A percentile compares a stretch with the other conserved stretches of the same genome.
Conservation (phyloP, 805 yeast species). For the Ogataea minuta region DNA sequence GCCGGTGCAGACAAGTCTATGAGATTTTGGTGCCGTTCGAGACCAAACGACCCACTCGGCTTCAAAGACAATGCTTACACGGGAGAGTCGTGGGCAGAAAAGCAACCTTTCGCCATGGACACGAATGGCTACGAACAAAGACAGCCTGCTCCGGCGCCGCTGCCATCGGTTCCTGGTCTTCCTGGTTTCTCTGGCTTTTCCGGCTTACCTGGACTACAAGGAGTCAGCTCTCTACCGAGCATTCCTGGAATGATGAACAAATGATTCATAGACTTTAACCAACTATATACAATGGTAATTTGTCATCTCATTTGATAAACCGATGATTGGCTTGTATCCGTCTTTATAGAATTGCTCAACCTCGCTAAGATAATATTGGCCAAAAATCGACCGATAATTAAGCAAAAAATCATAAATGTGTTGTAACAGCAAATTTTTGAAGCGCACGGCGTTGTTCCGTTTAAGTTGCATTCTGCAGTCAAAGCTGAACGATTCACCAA, state of each 20-base stretch:
- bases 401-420: slow-evolving; percentile 33
- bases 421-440: slow-evolving; percentile 26
- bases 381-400: slow-evolving; percentile 34
- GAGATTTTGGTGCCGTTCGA: slow-evolving; percentile 89
- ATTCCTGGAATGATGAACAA: slow-evolving; percentile 18
- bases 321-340: slow-evolving; percentile 31
- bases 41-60: slow-evolving; percentile 84
- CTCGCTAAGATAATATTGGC: slow-evolving; percentile 30
- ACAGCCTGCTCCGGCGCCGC: slow-evolving; percentile 2
- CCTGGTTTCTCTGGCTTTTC: slow-evolving; percentile 7
- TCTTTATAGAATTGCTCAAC: slow-evolving; percentile 32
- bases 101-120: slow-evolving; percentile 21
- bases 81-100: slow-evolving; percentile 31
- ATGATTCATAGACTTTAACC: background rate
- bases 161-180: background rate
- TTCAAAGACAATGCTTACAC: slow-evolving; percentile 82
- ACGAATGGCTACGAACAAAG: slow-evolving; percentile 6
- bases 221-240: slow-evolving; percentile 8
- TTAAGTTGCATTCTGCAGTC: slow-evolving; percentile 29
- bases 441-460: slow-evolving; percentile 31
- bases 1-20: slow-evolving; percentile 94
- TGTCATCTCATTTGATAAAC: background rate
- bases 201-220: slow-evolving; percentile 11
- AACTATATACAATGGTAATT: slow-evolving; percentile 5
- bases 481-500: slow-evolving; percentile 35